Percentiles rank a stretch among this genome's conserved stretches.
These are phyloP conservation scores for Cymodocea nodosa DNA, from an alignment of 116 monocot species.

Conservation along the genomic window DNA sequence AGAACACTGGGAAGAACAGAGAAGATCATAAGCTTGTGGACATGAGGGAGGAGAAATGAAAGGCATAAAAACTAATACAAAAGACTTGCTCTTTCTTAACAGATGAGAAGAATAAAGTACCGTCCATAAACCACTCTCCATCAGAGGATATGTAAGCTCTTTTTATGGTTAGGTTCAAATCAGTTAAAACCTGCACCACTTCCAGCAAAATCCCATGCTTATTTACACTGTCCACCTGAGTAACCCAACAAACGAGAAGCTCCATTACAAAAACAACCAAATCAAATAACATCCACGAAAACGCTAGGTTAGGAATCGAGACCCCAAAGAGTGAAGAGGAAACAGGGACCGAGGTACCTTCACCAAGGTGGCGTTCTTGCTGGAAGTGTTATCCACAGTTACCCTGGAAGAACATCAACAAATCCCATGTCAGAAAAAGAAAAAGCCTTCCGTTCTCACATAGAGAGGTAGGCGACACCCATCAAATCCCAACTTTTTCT, in stretches of 20 bases:
- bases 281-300: not conserved
- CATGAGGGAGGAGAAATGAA: constrained; percentile 4
- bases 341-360: constrained; percentile 21
- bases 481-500: no score
- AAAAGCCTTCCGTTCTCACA: no score
- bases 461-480: no score
- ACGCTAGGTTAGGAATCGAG: no score
- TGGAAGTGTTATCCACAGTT: constrained; percentile 60
- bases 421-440: not conserved
- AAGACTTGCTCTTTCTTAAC: not conserved
- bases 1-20: constrained; percentile 55
- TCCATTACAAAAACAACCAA: not conserved
- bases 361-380: constrained; percentile 52
- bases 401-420: constrained; percentile 32
- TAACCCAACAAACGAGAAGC: constrained; percentile 1
- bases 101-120: constrained; percentile 12
- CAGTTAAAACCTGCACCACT: constrained; percentile 72
- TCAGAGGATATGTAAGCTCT: constrained; percentile 91
- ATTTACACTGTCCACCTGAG: constrained; percentile 76
- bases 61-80: not conserved
- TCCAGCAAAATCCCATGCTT: constrained; percentile 73
- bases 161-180: constrained; percentile 65
- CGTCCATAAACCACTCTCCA: constrained; percentile 96
- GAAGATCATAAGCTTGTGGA: not conserved
- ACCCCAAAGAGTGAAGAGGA: not conserved